These are phyloP conservation scores for Umbelopsis isabellina DNA, from an alignment of 192 early-diverging fungal species.

Conservation along the genomic window DNA sequence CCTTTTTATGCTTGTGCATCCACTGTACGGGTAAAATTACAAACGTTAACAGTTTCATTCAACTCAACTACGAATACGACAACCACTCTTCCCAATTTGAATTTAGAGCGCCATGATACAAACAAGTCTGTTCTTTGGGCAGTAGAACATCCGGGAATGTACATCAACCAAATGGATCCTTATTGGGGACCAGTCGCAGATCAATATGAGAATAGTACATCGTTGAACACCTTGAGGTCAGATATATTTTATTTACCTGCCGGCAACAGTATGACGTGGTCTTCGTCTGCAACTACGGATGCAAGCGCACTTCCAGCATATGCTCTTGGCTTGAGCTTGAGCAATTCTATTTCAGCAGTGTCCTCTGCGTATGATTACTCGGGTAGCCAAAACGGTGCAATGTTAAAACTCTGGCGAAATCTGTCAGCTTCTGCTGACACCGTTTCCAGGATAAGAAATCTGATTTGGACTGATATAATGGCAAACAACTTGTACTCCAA, in stretches of 20 bases:
- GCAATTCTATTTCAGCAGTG: neutral
- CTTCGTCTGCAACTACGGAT: neutral
- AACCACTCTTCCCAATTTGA: neutral
- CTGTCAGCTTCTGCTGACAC: neutral
- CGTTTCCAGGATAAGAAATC: neutral
- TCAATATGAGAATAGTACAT: neutral
- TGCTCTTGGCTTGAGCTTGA: neutral
- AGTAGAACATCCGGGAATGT: neutral
- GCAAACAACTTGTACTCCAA: neutral
- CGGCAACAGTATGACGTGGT: neutral
- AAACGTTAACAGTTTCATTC: neutral
- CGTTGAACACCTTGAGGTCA: neutral
- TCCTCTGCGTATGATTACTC: neutral
- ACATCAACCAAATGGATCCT: neutral
- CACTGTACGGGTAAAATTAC: neutral
- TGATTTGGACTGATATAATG: constrained; percentile 12
- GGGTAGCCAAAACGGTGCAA: neutral
- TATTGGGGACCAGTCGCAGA: constrained; percentile 11
- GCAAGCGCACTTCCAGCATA: neutral
- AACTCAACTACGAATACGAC: neutral
- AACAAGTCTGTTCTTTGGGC: neutral
- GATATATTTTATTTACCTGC: neutral
- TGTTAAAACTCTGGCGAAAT: neutral
- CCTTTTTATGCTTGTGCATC: constrained; percentile 1
- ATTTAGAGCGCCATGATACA: neutral